phyloP scores from a whole-genome alignment of 2,329 filamentous ascomycete genomes.

The Aureobasidium zeae region DNA sequence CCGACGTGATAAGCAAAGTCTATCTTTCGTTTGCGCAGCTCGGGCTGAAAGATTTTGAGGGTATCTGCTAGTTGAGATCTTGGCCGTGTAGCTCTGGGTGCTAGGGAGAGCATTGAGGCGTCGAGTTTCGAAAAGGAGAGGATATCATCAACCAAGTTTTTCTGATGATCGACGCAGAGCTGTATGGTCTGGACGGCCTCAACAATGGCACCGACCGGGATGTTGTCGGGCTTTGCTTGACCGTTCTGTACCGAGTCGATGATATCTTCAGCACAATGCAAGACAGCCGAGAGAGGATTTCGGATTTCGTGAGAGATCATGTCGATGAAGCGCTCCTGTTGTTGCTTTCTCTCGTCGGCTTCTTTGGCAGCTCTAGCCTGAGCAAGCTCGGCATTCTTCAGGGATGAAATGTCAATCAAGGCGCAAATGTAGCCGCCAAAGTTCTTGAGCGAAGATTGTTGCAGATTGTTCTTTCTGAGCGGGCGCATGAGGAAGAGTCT shows the following conservation, averaged over 20 bases:
- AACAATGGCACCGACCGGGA: conserved; percentile 20
- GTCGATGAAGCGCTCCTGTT: conserved; percentile 40
- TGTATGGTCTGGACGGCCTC: conserved; percentile 30
- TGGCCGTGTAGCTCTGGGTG: conserved; percentile 23
- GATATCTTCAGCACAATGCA: conserved; percentile 38
- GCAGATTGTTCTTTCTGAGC: conserved; percentile 31
- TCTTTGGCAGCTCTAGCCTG: conserved; percentile 36
- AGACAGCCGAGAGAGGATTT: conserved; percentile 30
- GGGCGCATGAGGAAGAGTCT: conserved; percentile 36
- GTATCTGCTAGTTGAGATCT: conserved; percentile 22
- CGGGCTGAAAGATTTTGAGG: conserved; percentile 30
- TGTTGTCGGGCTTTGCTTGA: conserved; percentile 17
- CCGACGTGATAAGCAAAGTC: conserved; percentile 25
- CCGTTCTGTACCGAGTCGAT: conserved; percentile 23
- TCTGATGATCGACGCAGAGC: conserved; percentile 37
- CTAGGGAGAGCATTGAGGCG: conserved; percentile 24
- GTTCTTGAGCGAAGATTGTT: conserved; percentile 24
- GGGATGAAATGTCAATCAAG: conserved; percentile 38
- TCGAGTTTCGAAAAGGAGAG: conserved; percentile 29
- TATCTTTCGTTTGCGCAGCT: conserved; percentile 26
- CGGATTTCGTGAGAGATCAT: conserved; percentile 35
- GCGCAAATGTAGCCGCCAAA: conserved; percentile 39
- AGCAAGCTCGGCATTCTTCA: conserved; percentile 35
- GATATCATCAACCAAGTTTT: conserved; percentile 34
- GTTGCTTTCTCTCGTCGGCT: conserved; percentile 36